Percentiles rank a stretch among this genome's conserved stretches.
Evolutionary conservation across 139 green algal species (phyloP).

Genomic region (Marvania coccoides): DNA sequence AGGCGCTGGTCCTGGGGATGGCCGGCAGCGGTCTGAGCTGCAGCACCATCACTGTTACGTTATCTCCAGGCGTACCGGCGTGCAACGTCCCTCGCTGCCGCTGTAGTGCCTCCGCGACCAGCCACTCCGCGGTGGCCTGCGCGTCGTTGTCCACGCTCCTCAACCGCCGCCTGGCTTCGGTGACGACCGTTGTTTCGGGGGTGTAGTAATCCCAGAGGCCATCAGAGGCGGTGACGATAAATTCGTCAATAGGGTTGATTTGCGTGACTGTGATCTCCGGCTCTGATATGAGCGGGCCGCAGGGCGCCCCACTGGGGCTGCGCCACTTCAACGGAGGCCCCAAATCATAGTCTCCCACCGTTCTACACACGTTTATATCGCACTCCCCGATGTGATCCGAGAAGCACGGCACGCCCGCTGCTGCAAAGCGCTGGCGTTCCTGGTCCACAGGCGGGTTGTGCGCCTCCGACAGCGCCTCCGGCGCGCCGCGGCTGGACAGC

Average conservation of each 20-base stretch:
- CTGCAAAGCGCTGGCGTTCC: constrained; percentile 21
- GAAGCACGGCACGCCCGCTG: constrained; percentile 11
- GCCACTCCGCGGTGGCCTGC: constrained; percentile 10
- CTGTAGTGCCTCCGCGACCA: constrained; percentile 12
- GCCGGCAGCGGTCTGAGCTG: constrained; percentile 12
- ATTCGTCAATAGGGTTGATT: constrained; percentile 12
- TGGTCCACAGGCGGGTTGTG: constrained; percentile 25
- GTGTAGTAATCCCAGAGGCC: constrained; percentile 37
- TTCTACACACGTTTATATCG: constrained; percentile 35
- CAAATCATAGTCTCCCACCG: constrained; percentile 34
- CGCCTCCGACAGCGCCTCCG: constrained; percentile 15
- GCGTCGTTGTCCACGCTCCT: constrained; percentile 7
- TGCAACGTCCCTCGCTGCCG: constrained; percentile 15
- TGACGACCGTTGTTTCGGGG: constrained; percentile 19
- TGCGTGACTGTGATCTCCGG: constrained; percentile 7
- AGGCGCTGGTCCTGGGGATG: constrained; percentile 6
- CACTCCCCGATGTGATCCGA: constrained; percentile 25
- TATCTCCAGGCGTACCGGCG: constrained; percentile 19
- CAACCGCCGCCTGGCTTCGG: constrained; percentile 12
- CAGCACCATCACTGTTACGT: constrained; percentile 26
- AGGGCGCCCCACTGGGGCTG: not conserved
- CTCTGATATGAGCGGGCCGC: constrained; percentile 18
- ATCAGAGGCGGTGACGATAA: constrained; percentile 24
- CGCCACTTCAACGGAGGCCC: constrained; percentile 26
- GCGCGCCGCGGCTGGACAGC: constrained; percentile 11